A percentile compares a stretch with the other conserved stretches of the same genome.
Conservation (phyloP, 2,329 filamentous ascomycete genomes). For the Byssoonygena ceratinophila region DNA sequence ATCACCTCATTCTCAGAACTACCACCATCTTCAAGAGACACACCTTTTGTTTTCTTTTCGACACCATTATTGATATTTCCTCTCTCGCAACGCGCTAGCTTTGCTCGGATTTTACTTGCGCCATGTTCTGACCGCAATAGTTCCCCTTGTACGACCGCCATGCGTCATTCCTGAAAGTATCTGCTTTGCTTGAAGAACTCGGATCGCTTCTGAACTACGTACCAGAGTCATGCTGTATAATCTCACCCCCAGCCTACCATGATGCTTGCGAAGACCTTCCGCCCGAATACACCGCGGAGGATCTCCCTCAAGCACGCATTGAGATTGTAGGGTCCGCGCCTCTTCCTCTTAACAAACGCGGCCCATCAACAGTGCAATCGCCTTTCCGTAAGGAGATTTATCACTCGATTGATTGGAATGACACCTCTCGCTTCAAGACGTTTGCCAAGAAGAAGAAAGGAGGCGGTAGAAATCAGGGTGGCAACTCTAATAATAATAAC, state of each 20-base stretch:
- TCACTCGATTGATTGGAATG: slow-evolving; percentile 11
- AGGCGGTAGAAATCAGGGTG: slow-evolving; percentile 8
- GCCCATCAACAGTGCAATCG: background rate
- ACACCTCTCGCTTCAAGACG: slow-evolving; percentile 13
- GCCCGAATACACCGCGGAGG: slow-evolving; percentile 25
- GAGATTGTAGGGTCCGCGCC: background rate
- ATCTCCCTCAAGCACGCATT: background rate
- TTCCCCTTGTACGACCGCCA: slow-evolving; percentile 4
- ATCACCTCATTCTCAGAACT: background rate
- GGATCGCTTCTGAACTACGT: slow-evolving; percentile 5
- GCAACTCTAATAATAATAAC: slow-evolving; percentile 3
- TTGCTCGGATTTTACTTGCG: background rate
- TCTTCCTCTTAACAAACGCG: background rate
- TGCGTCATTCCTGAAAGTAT: slow-evolving; percentile 11
- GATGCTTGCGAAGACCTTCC: slow-evolving; percentile 16
- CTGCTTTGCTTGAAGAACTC: slow-evolving; percentile 14
- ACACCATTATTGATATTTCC: background rate
- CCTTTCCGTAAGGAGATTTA: background rate
- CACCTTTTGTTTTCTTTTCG: background rate
- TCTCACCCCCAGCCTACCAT: slow-evolving; percentile 14
- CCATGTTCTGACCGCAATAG: slow-evolving; percentile 11
- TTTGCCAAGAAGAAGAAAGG: slow-evolving; percentile 14
- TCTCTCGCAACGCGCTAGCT: background rate
- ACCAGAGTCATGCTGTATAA: background rate
- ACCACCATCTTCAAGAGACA: no score